These are phyloP conservation scores for Entomortierella chlamydospora DNA, from an alignment of 192 early-diverging fungal genomes.

Conservation along the genomic window DNA sequence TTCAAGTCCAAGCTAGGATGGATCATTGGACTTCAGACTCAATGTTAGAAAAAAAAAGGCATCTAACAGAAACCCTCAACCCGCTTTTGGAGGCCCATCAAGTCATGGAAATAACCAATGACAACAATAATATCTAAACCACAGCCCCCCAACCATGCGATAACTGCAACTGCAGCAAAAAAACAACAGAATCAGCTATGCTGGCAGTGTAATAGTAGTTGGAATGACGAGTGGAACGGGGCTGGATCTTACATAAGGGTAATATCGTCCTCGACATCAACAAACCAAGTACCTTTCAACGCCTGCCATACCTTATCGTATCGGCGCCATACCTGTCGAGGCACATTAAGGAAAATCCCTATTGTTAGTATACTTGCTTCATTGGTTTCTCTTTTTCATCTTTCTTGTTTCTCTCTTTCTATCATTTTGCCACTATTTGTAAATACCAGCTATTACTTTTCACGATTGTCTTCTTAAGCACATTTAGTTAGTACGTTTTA, in stretches of 20 bases:
- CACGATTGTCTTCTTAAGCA: background rate
- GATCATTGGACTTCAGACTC: conserved; percentile 70
- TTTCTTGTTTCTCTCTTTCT: conserved; percentile 10
- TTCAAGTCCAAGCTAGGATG: conserved; percentile 76
- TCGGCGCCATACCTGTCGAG: no score
- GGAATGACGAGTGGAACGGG: background rate
- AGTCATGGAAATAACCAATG: conserved; percentile 19
- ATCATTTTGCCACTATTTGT: background rate
- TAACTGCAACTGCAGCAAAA: background rate
- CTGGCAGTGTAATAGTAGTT: background rate
- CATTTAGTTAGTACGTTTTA: background rate
- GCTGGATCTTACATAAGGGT: background rate
- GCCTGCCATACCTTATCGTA: background rate
- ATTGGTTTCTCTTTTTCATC: background rate
- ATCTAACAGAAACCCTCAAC: background rate
- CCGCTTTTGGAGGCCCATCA: conserved; percentile 7
- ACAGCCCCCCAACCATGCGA: background rate
- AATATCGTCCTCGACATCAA: background rate
- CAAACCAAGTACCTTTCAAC: background rate
- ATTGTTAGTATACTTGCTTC: background rate
- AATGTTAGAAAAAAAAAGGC: background rate
- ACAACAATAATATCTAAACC: conserved; percentile 7
- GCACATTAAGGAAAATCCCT: background rate
- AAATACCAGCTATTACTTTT: background rate
- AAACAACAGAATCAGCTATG: background rate